Base-by-base conservation (phyloP, 176 grass and related monocot species). In the Eragrostis curvula region DNA sequence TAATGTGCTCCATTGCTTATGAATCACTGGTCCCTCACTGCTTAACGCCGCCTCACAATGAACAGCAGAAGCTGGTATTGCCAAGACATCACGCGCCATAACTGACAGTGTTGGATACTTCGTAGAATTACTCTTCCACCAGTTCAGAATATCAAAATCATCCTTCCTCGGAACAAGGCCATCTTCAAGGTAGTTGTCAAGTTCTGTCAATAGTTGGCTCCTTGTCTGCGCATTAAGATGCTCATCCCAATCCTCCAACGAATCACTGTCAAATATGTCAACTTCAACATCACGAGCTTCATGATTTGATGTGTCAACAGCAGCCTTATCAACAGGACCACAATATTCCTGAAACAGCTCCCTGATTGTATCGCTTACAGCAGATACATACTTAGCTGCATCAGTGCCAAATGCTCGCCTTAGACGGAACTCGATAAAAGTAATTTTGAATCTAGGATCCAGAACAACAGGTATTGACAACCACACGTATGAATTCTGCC, bases 361-460 rank as follows among this genome's bases (percentile, higher is more conserved):
- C 43, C 70, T 68, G 55, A 68, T 46, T 70, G 65, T 70, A 64
- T 80, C 87, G 27, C 7, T 53, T 53, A 89, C 36, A 2, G 46
- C 77, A 89, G 78, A 67, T 44, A 89, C 32, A 81, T 76, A 75
- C 43, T 89, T 85, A 5, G 11, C 18, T 75, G 82, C 82, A 46
- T 76, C 62, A 21, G 77, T 25, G 15, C 77, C 77, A 63, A 81
- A 85, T 81, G 87, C 82, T 75, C 62, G 69, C 50, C 85, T 85
- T 39, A 89, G 77, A 36, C 87, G 82, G 70, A 85, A 85, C 32
- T 89, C 87, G 0, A 89, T 89, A 70, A 75, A 80, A 75, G 75
- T 85, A 27, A 89, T 70, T 85, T 85, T 89, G 70, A 89, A 89
- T 70, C 87, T 89, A 1, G 87, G 87, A 80, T 85, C 87, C 46